Conservation (phyloP, 1,284 basidiomycete genomes). For the Ganoderma resinaceum region DNA sequence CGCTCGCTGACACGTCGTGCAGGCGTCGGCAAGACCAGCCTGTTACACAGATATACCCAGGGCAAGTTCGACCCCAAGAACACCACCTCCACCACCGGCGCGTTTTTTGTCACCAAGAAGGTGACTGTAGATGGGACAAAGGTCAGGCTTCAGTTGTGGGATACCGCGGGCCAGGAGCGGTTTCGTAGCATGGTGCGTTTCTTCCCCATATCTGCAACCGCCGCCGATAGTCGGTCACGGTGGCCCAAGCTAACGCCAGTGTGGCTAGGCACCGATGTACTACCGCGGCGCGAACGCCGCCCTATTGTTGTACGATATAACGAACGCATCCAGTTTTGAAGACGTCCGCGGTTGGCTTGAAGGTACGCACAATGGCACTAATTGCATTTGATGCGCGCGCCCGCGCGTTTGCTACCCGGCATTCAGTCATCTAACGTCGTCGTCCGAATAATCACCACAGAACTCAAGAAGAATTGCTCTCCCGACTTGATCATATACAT, state of each 20-base stretch:
- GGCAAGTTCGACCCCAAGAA: slow-evolving; percentile 88
- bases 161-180: slow-evolving; percentile 97
- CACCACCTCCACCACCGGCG: slow-evolving; percentile 92
- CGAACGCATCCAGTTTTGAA: slow-evolving; percentile 87
- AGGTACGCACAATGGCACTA: slow-evolving; percentile 53
- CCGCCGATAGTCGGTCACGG: slow-evolving; percentile 2
- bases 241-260: slow-evolving; percentile 24
- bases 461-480: slow-evolving; percentile 88
- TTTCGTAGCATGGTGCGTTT: slow-evolving; percentile 89
- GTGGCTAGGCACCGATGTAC: slow-evolving; percentile 92
- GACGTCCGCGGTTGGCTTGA: slow-evolving; percentile 95
- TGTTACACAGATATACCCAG: slow-evolving; percentile 93
- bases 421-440: slow-evolving; percentile 6
- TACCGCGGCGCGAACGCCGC: slow-evolving; percentile 98
- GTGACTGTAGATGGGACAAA: slow-evolving; percentile 87
- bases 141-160: slow-evolving; percentile 90
- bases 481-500: slow-evolving; percentile 90
- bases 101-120: slow-evolving; percentile 96
- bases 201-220: slow-evolving; percentile 21
- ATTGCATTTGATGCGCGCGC: slow-evolving; percentile 1
- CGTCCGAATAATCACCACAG: slow-evolving; percentile 45
- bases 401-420: background rate
- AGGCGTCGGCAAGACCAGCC: slow-evolving; percentile 96
- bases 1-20: slow-evolving; percentile 17
- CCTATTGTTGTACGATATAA: slow-evolving; percentile 97